Evolutionary conservation across 805 yeast species (phyloP), one percentile per base, ranked within the genome.

Genomic region (Diddensiella transvaalensis): DNA sequence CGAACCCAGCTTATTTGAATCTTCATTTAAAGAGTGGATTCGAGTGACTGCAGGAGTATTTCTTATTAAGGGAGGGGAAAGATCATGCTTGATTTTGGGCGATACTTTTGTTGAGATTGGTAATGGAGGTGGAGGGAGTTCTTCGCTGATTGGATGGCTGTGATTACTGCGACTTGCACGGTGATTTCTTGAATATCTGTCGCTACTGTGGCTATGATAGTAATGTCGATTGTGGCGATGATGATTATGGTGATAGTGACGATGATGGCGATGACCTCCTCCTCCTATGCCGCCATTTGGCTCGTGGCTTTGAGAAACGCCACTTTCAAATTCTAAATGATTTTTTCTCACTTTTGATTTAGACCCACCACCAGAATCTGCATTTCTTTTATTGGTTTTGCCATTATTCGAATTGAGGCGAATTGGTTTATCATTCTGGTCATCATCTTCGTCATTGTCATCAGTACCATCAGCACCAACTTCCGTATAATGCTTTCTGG

Each of bases 141-240:
- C 38, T 6, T 13, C 38, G 21, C 38, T 35, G 8, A 10, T 10
- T 6, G 38, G 38, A 17, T 35, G 15, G 38, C 38, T 35, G 15
- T 35, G 15, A 17, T 35, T 15, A 17, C 38, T 35, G 15, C 15
- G 15, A 15, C 38, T 8, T 8, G 8, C 11, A 8, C 32, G 8
- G 13, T 26, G 8, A 26, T 13, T 13, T 8, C 32, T 26, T 26
- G 32, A 26, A 26, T 26, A 26, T 8, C 13, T 8, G 11, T 26
- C 32, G 13, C 13, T 26, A 26, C 32, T 13, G 13, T 26, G 32
- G 13, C 13, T 8, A 26, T 26, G 32, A 26, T 13, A 13, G 32
- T n/a, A n/a, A 35, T 38, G 26, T 22, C 24, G 41, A 38, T 38
- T 22, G 13, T 21, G 41, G 41, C 41, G 41, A 6, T 38, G 41